Conservation (phyloP, 106 monocot genomes). For the Dioscorea zingiberensis region DNA sequence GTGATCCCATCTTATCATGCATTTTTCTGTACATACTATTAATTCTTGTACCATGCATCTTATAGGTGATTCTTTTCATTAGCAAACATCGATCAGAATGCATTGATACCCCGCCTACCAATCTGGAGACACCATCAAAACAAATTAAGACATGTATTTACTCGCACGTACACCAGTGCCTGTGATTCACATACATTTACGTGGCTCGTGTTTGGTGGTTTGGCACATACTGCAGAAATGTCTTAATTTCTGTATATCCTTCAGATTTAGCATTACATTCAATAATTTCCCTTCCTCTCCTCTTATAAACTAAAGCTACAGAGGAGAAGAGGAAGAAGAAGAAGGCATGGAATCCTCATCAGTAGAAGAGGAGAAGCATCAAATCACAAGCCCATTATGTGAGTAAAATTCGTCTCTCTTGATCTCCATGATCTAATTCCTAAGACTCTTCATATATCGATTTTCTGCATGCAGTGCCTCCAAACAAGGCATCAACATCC, state of each 20-base stretch:
- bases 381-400: not conserved
- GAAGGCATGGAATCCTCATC: not conserved
- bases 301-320: not conserved
- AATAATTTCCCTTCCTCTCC: not conserved
- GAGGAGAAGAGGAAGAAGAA: not conserved
- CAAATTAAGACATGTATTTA: no score
- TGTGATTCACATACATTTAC: no score
- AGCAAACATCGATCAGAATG: no score
- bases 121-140: no score
- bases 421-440: not conserved
- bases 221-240: not conserved
- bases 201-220: not conserved
- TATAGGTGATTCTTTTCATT: no score
- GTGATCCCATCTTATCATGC: no score
- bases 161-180: no score
- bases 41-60: no score
- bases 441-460: not conserved
- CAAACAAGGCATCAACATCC: not conserved
- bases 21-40: no score
- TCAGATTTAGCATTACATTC: not conserved
- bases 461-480: not conserved
- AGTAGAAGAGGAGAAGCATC: not conserved
- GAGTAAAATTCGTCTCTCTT: not conserved
- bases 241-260: not conserved
- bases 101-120: no score